Evolutionary conservation across 768 basidiomycete species (phyloP), one percentile per base, ranked within the genome.

Genomic region (Nevesoporus exiguus): DNA sequence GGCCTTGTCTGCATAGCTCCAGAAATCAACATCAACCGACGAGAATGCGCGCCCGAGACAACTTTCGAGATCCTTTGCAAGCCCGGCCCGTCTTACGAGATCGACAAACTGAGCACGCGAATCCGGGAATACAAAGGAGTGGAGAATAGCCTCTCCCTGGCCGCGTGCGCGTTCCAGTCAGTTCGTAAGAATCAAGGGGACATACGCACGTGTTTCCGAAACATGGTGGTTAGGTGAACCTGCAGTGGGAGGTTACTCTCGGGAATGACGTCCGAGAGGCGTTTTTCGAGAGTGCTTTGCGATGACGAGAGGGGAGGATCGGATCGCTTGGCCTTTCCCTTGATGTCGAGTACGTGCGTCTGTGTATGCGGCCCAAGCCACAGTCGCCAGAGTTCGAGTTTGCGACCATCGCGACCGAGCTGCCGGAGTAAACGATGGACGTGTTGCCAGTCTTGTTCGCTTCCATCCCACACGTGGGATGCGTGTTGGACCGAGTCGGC

Each of bases 361-460:
- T 54, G 50, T 15, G 61, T 58, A 55, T 73, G 64, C 37, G 76
- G 71, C 1, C 73, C 77, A 14, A 93, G 76, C 90, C 91, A 93
- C 34, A 73, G 63, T 52, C 73, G 76, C 90, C 91, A 93, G 11
- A 89, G 65, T 51, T 92, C 90, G 15, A 93, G 74, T 66, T 83
- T 89, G 53, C 79, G 78, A 7, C 91, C 89, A 60, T 93, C 90
- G 44, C 79, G 74, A 27, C 77, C 80, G 31, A 84, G 73, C 0
- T 63, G 66, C 59, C 72, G 77, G 76, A 90, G 77, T 33, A 84
- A 66, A 14, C 62, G 54, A 49, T 72, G 80, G 60, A 82, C 82
- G 45, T 80, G 72, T 3, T 74, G 68, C 88, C 88, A 91, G 56
- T 90, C 83, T 5, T 69, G 75, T 30, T 80, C 74, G 47, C 77